Evolutionary conservation across 768 basidiomycete genomes (phyloP).

Genomic region (Sporobolomyces roseus): DNA sequence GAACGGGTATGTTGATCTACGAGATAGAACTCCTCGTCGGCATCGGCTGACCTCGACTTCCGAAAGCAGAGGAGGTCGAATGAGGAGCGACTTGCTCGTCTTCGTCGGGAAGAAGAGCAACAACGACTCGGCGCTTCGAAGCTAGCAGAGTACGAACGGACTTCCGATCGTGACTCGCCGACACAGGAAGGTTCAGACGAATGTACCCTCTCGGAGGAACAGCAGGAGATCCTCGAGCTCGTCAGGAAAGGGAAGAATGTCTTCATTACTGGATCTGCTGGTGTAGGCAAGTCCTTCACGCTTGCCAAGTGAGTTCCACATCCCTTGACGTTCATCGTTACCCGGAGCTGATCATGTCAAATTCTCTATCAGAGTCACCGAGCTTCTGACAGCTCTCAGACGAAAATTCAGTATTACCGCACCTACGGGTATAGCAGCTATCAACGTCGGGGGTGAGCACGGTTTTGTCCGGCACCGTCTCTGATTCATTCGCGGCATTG

Average conservation of each 20-base stretch:
- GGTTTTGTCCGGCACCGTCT: too few species aligned
- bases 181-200: neutral
- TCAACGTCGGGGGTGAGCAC: conserved; percentile 95
- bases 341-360: neutral
- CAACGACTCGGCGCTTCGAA: neutral
- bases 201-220: conserved; percentile 55
- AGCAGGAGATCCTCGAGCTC: conserved; percentile 69
- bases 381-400: conserved; percentile 1
- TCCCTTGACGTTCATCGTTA: neutral
- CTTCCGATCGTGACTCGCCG: neutral
- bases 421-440: conserved; percentile 95
- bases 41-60: too few species aligned
- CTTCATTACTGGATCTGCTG: conserved; percentile 46
- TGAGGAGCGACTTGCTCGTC: too few species aligned
- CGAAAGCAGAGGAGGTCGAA: too few species aligned
- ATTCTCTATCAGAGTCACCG: conserved; percentile 3
- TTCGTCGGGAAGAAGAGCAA: neutral
- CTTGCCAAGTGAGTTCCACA: conserved; percentile 40
- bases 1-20: too few species aligned
- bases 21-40: too few species aligned
- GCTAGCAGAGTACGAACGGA: neutral
- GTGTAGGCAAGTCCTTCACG: conserved; percentile 46
- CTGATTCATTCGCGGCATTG: too few species aligned
- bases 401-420: conserved; percentile 62
- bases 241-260: conserved; percentile 61